These are phyloP conservation scores for Heritiera fomes DNA, from an alignment of 345 rosid genomes.

Conservation along the genomic window DNA sequence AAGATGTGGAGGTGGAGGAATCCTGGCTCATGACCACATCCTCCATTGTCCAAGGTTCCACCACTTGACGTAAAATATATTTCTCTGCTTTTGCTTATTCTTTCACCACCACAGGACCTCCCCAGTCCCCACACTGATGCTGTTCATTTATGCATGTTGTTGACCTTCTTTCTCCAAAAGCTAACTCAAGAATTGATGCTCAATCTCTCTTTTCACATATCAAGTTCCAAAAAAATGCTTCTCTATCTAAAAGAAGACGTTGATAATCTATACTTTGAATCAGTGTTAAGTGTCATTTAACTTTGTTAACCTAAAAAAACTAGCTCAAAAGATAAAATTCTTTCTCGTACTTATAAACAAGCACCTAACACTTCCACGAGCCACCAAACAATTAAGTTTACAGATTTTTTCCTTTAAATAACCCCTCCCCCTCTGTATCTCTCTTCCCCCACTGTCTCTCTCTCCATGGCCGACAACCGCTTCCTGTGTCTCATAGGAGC, in stretches of 20 bases:
- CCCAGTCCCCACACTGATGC: background rate
- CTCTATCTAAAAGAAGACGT: no score
- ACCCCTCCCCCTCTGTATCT: background rate
- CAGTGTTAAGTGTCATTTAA: no score
- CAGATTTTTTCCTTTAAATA: background rate
- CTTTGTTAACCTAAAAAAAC: no score
- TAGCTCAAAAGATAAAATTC: no score
- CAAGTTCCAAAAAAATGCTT: no score
- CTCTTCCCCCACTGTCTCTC: background rate
- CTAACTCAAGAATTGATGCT: no score
- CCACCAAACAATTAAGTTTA: no score
- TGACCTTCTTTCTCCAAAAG: no score
- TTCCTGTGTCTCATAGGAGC: conserved; percentile 36
- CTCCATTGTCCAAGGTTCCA: background rate
- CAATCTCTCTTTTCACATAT: no score
- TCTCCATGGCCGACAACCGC: conserved; percentile 36
- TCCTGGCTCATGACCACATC: conserved; percentile 11
- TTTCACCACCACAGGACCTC: background rate
- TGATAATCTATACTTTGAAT: no score
- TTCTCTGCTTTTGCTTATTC: background rate
- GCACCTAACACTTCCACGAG: no score
- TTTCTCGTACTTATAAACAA: no score
- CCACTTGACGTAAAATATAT: background rate
- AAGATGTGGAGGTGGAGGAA: conserved; percentile 12
- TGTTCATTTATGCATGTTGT: background rate